These are phyloP conservation scores for Astragalus glycyphyllos DNA, from an alignment of 306 rosid species.

Conservation along the genomic window DNA sequence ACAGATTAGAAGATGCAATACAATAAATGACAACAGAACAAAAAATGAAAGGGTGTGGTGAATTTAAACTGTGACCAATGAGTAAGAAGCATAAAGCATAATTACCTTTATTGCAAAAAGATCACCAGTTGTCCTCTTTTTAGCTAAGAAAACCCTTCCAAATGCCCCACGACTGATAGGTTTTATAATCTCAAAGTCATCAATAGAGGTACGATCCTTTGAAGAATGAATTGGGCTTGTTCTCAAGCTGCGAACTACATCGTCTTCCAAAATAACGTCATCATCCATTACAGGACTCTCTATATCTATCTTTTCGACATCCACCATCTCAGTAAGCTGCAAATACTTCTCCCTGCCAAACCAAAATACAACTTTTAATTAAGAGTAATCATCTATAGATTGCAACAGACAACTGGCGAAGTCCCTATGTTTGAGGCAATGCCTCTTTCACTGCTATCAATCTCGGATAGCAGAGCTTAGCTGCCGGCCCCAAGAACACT, in stretches of 20 bases:
- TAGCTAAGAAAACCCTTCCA: constrained; percentile 98
- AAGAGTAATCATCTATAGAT: constrained; percentile 36
- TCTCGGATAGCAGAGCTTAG: too few species aligned
- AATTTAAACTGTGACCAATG: constrained; percentile 18
- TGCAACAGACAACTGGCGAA: constrained; percentile 38
- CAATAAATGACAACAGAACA: neutral
- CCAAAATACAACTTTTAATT: constrained; percentile 44
- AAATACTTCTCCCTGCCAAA: constrained; percentile 92
- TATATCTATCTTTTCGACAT: constrained; percentile 85
- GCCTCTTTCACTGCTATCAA: neutral
- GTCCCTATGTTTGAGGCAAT: constrained; percentile 9
- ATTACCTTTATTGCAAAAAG: constrained; percentile 95
- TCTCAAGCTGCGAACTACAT: constrained; percentile 88
- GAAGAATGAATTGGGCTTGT: constrained; percentile 91
- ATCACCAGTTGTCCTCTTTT: constrained; percentile 98
- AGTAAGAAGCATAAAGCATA: constrained; percentile 23
- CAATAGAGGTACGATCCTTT: constrained; percentile 94
- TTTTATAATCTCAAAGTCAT: constrained; percentile 93
- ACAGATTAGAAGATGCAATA: constrained; percentile 22
- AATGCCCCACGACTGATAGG: constrained; percentile 99
- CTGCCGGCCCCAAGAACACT: too few species aligned
- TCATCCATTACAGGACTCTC: constrained; percentile 80
- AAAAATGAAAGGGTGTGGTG: neutral
- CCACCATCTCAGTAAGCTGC: constrained; percentile 96
- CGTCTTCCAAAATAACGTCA: constrained; percentile 90